A percentile compares a stretch with the other conserved stretches of the same genome.
phyloP scores from a whole-genome alignment of 176 grass and related monocot genomes.

The Sorghum bicolor region Sorghum_bicolor_NCBIv3 NC_012873.2:55759501-55760000 shows the following conservation, averaged over 20 bases:
- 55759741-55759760: neutral
- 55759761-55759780: neutral
- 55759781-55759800: neutral
- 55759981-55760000: conserved; percentile 25
- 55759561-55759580: neutral
- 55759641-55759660: neutral
- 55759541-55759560: too few species aligned
- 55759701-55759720: neutral
- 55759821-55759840: neutral
- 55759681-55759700: neutral
- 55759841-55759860: neutral
- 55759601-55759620: too few species aligned
- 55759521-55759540: neutral
- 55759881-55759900: conserved; percentile 17
- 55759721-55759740: neutral
- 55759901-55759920: neutral
- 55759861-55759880: neutral
- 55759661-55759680: neutral
- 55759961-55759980: conserved; percentile 17
- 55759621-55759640: neutral
- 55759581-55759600: neutral
- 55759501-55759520: conserved; percentile 62
- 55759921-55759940: conserved; percentile 1
- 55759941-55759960: conserved; percentile 26
- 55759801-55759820: neutral